Evolutionary conservation across 164 flowering plant species (phyloP), one percentile per base, ranked within the genome.

Genomic region (Santalum album): DNA sequence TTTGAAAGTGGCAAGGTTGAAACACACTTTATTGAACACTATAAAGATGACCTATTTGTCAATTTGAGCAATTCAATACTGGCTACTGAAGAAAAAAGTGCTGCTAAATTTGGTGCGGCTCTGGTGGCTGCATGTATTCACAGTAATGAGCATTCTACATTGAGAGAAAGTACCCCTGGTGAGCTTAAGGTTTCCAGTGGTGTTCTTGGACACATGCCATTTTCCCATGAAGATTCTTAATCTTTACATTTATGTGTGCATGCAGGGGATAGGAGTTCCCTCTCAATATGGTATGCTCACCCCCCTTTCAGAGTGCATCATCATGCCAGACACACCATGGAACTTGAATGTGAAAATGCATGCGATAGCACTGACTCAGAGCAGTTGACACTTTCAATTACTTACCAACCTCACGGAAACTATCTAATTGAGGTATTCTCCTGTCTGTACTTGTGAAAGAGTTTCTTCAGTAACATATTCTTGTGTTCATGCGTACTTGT

Each of bases 261-360:
- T 64, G 58, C 72, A 81, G 88, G 79, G n/a, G 61, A 62, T 52
- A 65, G 60, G 45, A 63, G 53, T 26, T 64, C 66, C 20, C 61
- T 65, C 52, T 65, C 90, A 53, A 64, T 89, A 58, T 92, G 98
- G 98, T 85, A 85, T 69, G 54, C 83, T 35, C 64, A 76, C 60
- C 91, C 92, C 57, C 95, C 99, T 49, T 92, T 89, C 60, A 75
- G 99, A 67, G 78, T 85, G 58, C 75, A 85, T 71, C 89, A 92
- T 67, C 24, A 14, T 62, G 87, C 87, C 49, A 79, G 54, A 55
- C 75, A 67, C 23, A 66, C 68, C n/a, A 64, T 89, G 72, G 91
- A 83, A 53, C 70, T 87, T 58, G 83, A 87, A 62, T 89, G 83
- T 91, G 85, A 83, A 20, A 72, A 65, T 65, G 86, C 76, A 23